Conservation (phyloP, 1,284 basidiomycete genomes). For the Trichosporon sp. region DNA sequence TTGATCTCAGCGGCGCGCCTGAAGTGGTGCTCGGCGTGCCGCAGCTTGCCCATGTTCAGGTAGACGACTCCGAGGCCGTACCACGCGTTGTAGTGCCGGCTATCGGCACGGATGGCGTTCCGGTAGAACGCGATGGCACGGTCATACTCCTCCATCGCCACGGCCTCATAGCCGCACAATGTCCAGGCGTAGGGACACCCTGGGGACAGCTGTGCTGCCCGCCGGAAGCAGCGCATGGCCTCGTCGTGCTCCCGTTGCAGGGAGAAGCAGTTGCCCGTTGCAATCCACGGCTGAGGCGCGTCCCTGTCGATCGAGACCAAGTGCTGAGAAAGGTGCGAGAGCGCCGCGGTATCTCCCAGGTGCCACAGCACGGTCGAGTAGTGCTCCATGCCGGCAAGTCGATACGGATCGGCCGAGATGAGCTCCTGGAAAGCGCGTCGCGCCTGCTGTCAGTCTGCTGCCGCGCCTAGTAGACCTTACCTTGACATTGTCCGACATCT, state of each 20-base stretch:
- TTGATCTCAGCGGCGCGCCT: constrained; percentile 83
- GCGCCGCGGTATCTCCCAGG: constrained; percentile 67
- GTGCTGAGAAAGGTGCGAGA: constrained; percentile 86
- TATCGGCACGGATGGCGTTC: constrained; percentile 76
- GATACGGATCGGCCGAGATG: constrained; percentile 73
- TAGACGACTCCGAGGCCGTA: constrained; percentile 96
- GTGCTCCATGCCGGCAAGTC: constrained; percentile 83
- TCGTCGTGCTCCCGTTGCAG: constrained; percentile 83
- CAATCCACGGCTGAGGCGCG: constrained; percentile 87
- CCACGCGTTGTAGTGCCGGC: constrained; percentile 93
- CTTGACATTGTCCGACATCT: constrained; percentile 75
- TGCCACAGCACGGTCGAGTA: constrained; percentile 95
- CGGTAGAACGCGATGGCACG: constrained; percentile 85
- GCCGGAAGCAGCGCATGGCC: constrained; percentile 83
- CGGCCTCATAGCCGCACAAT: constrained; percentile 86
- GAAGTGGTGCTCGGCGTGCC: constrained; percentile 90
- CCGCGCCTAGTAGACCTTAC: constrained; percentile 53
- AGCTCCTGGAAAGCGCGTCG: constrained; percentile 78
- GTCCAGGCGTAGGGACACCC: constrained; percentile 87
- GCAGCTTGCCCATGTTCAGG: constrained; percentile 80
- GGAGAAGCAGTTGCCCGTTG: constrained; percentile 87
- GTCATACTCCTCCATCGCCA: constrained; percentile 81
- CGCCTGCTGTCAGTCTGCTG: constrained; percentile 54
- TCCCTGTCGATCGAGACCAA: constrained; percentile 73
- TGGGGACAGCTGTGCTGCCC: constrained; percentile 77